phyloP scores from a whole-genome alignment of 805 yeast genomes.

The Diddensiella transvaalensis region DNA sequence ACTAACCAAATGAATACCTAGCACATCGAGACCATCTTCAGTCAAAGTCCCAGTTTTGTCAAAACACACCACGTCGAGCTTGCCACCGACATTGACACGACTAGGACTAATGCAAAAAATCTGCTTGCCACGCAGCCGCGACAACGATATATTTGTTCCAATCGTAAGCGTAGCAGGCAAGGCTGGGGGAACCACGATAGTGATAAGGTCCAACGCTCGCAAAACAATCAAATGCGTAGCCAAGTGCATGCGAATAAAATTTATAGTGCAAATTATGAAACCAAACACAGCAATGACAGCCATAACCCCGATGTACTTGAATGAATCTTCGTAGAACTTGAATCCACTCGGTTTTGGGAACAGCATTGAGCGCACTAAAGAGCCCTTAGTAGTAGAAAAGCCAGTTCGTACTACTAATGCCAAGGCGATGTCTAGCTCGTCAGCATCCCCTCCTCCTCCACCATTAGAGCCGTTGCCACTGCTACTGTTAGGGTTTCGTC shows the following conservation, averaged over 20 bases:
- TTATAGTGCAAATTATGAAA: constrained; percentile 74
- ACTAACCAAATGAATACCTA: constrained; percentile 50
- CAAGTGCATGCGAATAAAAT: constrained; percentile 74
- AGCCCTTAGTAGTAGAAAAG: constrained; percentile 92
- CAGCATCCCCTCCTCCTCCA: constrained; percentile 38
- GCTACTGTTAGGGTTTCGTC: constrained; percentile 1
- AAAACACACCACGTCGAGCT: constrained; percentile 82
- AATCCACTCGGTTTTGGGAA: constrained; percentile 94
- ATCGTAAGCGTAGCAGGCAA: constrained; percentile 95
- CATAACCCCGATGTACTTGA: constrained; percentile 95
- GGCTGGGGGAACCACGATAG: constrained; percentile 98
- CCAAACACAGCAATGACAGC: constrained; percentile 79
- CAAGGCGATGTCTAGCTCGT: constrained; percentile 65
- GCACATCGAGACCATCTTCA: constrained; percentile 90
- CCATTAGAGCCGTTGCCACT: constrained; percentile 10
- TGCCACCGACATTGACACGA: constrained; percentile 93
- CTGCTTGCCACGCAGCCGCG: constrained; percentile 61
- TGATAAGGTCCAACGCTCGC: constrained; percentile 88
- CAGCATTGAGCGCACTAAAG: constrained; percentile 88
- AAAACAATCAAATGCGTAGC: constrained; percentile 66
- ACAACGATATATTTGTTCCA: constrained; percentile 89
- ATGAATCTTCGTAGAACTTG: constrained; percentile 90
- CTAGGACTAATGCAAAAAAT: constrained; percentile 94
- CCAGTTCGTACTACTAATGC: constrained; percentile 90
- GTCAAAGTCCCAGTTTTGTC: constrained; percentile 98